Percentiles rank a stretch among this genome's conserved stretches.
These are phyloP conservation scores for Yarrowia sp. DNA, from an alignment of 805 yeast genomes.

Conservation along the genomic window DNA sequence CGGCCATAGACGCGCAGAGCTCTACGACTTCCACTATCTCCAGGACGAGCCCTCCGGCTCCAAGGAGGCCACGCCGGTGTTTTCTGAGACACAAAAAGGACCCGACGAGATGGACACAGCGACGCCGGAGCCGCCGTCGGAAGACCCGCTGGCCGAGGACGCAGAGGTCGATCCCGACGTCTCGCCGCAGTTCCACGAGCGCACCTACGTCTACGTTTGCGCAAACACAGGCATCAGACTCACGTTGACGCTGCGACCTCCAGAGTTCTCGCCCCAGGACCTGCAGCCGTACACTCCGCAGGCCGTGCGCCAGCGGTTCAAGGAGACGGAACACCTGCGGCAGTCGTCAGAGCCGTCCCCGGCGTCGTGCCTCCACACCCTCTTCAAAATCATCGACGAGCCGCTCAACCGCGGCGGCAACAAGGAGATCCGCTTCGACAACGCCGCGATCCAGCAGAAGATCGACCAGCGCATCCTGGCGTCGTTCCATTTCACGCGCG, in stretches of 20 bases:
- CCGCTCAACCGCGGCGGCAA: constrained; percentile 54
- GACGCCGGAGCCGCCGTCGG: neutral
- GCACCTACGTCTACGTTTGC: constrained; percentile 30
- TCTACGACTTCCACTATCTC: constrained; percentile 9
- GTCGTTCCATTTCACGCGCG: constrained; percentile 31
- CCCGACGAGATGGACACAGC: constrained; percentile 10
- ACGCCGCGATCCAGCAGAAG: constrained; percentile 53
- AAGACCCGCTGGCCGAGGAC: neutral
- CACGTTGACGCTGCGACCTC: constrained; percentile 31
- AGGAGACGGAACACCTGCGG: constrained; percentile 35
- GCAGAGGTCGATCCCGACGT: neutral
- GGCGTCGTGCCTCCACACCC: constrained; percentile 56
- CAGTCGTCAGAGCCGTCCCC: constrained; percentile 49
- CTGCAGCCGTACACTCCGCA: constrained; percentile 48
- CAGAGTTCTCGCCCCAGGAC: constrained; percentile 48
- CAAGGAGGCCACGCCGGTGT: neutral
- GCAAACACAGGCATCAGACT: constrained; percentile 31
- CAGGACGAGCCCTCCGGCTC: neutral
- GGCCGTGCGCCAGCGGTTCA: constrained; percentile 53
- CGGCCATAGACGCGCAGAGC: constrained; percentile 7
- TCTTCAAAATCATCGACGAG: constrained; percentile 63
- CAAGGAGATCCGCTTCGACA: constrained; percentile 55
- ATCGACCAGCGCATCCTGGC: constrained; percentile 55
- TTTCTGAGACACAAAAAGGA: neutral
- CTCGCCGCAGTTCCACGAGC: neutral